Evolutionary conservation across 148 eudicot species (phyloP).

Genomic region (Rhododendron ferrugineum): DNA sequence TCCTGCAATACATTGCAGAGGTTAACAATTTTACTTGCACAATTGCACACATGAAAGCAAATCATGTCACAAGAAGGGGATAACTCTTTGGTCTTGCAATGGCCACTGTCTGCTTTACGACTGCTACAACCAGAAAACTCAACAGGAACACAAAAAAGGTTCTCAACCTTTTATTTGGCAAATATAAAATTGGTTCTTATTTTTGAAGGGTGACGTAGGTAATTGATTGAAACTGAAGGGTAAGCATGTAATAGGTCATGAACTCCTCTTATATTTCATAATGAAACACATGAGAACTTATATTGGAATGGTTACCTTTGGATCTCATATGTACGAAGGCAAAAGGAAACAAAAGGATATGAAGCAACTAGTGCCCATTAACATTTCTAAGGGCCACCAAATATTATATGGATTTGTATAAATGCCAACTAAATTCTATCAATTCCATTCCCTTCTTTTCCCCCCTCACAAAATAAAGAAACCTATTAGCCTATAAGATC

Average conservation of each 20-base stretch:
- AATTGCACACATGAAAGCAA: neutral
- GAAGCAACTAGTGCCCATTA: neutral
- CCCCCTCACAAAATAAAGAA: neutral
- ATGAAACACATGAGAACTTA: neutral
- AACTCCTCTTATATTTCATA: neutral
- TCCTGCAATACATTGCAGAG: neutral
- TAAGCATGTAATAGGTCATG: neutral
- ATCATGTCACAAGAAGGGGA: neutral
- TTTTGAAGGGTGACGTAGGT: neutral
- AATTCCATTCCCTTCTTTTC: neutral
- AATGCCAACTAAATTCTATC: neutral
- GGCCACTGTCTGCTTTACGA: neutral
- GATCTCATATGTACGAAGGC: neutral
- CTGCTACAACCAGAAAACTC: neutral
- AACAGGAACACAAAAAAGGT: neutral
- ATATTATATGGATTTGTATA: too few relatives aligned
- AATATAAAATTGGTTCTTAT: neutral
- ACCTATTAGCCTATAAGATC: neutral
- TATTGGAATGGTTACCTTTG: neutral
- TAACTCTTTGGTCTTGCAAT: neutral
- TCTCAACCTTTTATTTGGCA: neutral
- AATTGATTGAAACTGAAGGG: neutral
- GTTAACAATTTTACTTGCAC: neutral
- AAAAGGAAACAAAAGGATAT: neutral
- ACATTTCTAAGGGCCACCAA: neutral